phyloP scores from a whole-genome alignment of 176 grass and related monocot species.

The Elymus sibiricus region DNA sequence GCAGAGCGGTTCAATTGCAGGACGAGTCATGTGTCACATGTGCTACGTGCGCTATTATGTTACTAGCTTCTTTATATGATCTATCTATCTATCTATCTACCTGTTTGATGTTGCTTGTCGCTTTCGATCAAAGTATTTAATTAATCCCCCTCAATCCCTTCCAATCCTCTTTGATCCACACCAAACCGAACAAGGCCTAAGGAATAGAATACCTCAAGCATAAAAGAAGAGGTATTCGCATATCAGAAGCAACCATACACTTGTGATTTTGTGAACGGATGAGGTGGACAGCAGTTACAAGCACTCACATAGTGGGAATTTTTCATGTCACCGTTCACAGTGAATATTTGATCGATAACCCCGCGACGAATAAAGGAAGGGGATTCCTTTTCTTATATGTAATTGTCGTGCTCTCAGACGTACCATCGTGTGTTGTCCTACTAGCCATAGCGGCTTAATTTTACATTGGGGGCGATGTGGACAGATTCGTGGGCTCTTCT shows the following conservation, averaged over 20 bases:
- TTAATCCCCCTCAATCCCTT: no score
- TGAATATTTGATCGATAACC: not conserved
- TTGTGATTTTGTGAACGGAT: not conserved
- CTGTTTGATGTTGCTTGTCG: not conserved
- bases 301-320: not conserved
- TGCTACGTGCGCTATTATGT: no score
- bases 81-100: not conserved
- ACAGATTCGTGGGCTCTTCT: no score
- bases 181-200: no score
- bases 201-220: not conserved
- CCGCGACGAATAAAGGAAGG: not conserved
- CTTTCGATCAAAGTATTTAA: not conserved
- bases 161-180: no score
- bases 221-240: not conserved
- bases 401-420: not conserved
- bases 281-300: not conserved
- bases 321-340: not conserved
- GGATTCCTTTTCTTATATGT: no score
- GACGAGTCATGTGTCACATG: conserved; percentile 11
- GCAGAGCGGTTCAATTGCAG: not conserved
- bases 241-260: not conserved
- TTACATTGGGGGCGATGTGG: no score
- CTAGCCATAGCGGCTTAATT: no score
- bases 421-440: no score
- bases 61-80: not conserved